Evolutionary conservation across 148 eudicot genomes (phyloP), one percentile per base, ranked within the genome.

Genomic region (Oxyria digyna): DNA sequence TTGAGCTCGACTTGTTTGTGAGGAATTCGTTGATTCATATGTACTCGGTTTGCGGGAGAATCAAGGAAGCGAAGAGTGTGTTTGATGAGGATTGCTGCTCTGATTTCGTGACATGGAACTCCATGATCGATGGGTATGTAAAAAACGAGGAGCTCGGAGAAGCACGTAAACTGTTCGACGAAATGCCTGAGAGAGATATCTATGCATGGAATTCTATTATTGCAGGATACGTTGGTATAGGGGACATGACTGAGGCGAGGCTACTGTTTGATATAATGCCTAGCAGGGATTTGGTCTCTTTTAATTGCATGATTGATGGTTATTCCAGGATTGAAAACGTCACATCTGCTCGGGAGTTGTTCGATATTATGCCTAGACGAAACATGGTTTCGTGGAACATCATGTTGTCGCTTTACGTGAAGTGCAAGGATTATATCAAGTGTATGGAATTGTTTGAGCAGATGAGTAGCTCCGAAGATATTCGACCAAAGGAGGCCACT

Each of bases 221-320:
- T 72, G 49, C 81, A 3, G 86, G 86, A 7, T 82, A 82, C 77
- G 72, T 72, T 24, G 79, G 71, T 20, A 49, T 29, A 55, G 82
- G 78, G 67, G 80, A 82, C 68, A 29, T 40, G 29, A 77, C 77
- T 75, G 83, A 69, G 71, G 72, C 31, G 1, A 78, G 79, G 1
- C 48, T 76, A 17, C 77, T 85, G 69, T 85, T 85, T 67, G 78
- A 76, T 69, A 49, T 13, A 62, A 82, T 74, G 83, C 84, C 80
- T 32, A n/a, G 43, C 24, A 74, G 77, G 69, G 87, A 86, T 78
- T 31, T 74, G 14, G 83, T 86, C 38, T 81, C 85, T 23, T 87
- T 89, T 84, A 87, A 83, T 72, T 85, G 81, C 67, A 66, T 85
- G 80, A 69, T 85, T 43, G 84, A 80, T 31, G 89, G 92, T 50